Percentiles rank a stretch among this genome's conserved stretches.
phyloP scores from a whole-genome alignment of 225 moss, liverwort and hornwort genomes.

The Physcomitrellopsis africana region DNA sequence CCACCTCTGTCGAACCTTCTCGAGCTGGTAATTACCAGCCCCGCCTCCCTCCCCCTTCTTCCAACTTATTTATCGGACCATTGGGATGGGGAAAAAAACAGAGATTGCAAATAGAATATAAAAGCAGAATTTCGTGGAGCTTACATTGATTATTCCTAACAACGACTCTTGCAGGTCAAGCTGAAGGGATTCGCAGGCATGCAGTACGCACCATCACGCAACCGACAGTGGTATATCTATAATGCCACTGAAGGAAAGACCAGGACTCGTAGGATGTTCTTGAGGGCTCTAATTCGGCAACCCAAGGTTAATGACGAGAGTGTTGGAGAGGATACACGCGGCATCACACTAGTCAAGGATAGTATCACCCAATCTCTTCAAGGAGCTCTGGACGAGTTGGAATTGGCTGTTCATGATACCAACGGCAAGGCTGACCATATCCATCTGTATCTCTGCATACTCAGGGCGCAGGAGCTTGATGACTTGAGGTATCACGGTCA shows the following conservation, averaged over 20 bases:
- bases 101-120: neutral
- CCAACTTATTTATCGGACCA: neutral
- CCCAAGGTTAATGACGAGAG: constrained; percentile 47
- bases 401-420: constrained; percentile 80
- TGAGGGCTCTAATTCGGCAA: constrained; percentile 84
- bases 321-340: constrained; percentile 16
- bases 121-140: neutral
- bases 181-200: constrained; percentile 79
- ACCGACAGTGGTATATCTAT: constrained; percentile 97
- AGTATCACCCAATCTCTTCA: constrained; percentile 77
- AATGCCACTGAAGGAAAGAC: constrained; percentile 75
- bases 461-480: constrained; percentile 75
- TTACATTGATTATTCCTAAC: constrained; percentile 16
- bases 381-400: constrained; percentile 90
- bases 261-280: constrained; percentile 77
- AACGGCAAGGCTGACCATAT: constrained; percentile 90
- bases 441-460: constrained; percentile 91
- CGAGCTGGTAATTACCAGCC: constrained; percentile 65
- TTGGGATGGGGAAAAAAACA: neutral
- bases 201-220: constrained; percentile 94
- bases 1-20: constrained; percentile 95
- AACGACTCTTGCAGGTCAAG: constrained; percentile 65
- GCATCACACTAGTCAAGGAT: constrained; percentile 43
- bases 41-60: constrained; percentile 1
- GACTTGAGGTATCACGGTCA: constrained; percentile 42